phyloP scores from a whole-genome alignment of 1,284 basidiomycete genomes.

The Boletus semigastroideus region DNA sequence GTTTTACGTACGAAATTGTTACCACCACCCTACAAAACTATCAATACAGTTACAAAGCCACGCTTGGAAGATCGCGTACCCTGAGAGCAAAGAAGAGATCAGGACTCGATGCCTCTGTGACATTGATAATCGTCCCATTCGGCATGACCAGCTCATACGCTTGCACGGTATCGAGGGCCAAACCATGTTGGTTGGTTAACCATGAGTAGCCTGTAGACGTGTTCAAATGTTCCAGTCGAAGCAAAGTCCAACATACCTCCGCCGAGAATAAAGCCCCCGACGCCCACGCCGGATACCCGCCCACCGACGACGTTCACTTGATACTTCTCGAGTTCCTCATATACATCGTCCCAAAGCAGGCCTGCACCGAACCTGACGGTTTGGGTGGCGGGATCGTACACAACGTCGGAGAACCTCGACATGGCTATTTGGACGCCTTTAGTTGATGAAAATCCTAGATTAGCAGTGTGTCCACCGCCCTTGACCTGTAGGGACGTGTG shows the following conservation, averaged over 20 bases:
- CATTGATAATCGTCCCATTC: conserved; percentile 39
- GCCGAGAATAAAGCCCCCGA: conserved; percentile 53
- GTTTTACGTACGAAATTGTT: conserved; percentile 55
- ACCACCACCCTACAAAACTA: conserved; percentile 42
- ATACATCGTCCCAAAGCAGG: conserved; percentile 59
- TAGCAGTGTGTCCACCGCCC: conserved; percentile 15
- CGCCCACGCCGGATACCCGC: conserved; percentile 52
- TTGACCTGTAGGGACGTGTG: conserved; percentile 9
- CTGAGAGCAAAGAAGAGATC: conserved; percentile 50
- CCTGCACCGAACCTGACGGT: conserved; percentile 45
- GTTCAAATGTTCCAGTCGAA: conserved; percentile 13
- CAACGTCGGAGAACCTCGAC: conserved; percentile 47
- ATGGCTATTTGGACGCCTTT: conserved; percentile 56
- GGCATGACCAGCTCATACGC: conserved; percentile 46
- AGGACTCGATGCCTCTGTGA: conserved; percentile 38
- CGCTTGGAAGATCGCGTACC: conserved; percentile 24
- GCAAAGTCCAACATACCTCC: conserved; percentile 51
- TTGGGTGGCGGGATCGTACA: conserved; percentile 38
- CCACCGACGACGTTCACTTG: conserved; percentile 53
- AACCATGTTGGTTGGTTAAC: conserved; percentile 35
- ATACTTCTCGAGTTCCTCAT: conserved; percentile 43
- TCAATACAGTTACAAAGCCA: not conserved
- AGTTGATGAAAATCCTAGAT: conserved; percentile 34
- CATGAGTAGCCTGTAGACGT: conserved; percentile 18
- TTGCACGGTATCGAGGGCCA: conserved; percentile 48